Evolutionary conservation across 2,329 filamentous ascomycete genomes (phyloP).

Genomic region (Claviceps quebecensis): DNA sequence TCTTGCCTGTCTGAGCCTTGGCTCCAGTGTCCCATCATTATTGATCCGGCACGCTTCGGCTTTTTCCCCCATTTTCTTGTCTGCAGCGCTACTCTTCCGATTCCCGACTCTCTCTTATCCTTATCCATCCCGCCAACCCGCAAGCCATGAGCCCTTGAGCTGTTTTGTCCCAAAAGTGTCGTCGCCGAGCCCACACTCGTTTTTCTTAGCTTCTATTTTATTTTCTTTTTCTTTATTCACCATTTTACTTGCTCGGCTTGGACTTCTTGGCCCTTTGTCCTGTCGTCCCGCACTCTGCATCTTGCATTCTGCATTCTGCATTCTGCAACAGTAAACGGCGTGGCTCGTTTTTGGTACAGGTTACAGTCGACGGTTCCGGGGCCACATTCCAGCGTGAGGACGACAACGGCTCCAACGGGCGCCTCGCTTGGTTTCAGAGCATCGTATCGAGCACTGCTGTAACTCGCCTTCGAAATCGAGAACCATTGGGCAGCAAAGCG

Average conservation of each 20-base stretch:
- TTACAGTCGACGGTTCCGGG: neutral
- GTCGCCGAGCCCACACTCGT: neutral
- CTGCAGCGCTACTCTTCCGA: neutral
- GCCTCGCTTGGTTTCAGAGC: neutral
- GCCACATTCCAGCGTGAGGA: constrained; percentile 1
- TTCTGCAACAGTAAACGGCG: neutral
- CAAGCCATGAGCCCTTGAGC: neutral
- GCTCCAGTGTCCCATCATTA: neutral
- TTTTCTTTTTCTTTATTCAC: neutral
- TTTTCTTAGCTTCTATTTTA: neutral
- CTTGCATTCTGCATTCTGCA: neutral
- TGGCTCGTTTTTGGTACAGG: neutral
- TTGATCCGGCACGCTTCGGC: neutral
- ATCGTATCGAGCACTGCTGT: neutral
- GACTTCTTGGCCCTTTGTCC: neutral
- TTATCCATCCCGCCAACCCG: neutral
- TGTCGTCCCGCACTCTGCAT: neutral
- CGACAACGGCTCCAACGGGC: neutral
- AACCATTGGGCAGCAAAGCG: neutral
- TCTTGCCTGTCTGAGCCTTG: neutral
- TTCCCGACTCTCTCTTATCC: neutral
- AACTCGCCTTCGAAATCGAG: neutral
- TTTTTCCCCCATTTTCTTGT: neutral
- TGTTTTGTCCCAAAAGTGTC: neutral
- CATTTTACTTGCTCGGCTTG: neutral